phyloP scores from a whole-genome alignment of 768 basidiomycete species.

The Pseudohyphozyma bogoriensis region DNA sequence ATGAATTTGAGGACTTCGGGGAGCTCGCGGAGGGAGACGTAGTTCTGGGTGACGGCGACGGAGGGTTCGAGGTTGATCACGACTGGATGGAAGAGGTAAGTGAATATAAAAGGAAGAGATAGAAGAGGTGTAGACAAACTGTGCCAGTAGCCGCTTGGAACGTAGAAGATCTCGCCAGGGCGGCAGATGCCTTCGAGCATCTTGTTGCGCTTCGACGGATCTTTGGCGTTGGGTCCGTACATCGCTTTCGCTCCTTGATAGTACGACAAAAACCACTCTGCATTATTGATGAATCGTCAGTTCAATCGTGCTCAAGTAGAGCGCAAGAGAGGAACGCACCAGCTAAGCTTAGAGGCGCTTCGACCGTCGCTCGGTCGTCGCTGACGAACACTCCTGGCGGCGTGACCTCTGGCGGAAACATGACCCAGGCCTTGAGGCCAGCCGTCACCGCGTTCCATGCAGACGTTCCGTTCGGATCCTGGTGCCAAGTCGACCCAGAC shows the following conservation, averaged over 20 bases:
- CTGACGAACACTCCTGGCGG: conserved; percentile 34
- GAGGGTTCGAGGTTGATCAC: conserved; percentile 34
- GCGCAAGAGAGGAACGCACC: conserved; percentile 7
- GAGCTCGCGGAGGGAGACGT: conserved; percentile 31
- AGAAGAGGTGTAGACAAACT: conserved; percentile 3
- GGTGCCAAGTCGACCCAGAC: conserved; percentile 34
- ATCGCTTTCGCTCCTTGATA: conserved; percentile 21
- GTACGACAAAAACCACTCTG: conserved; percentile 34
- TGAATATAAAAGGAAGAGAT: neutral
- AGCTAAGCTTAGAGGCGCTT: conserved; percentile 19
- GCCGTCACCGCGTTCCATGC: conserved; percentile 33
- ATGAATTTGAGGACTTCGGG: conserved; percentile 32
- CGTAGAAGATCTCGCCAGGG: conserved; percentile 33
- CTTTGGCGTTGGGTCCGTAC: conserved; percentile 30
- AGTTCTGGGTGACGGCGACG: conserved; percentile 36
- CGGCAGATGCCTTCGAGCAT: conserved; percentile 34
- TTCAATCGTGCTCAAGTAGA: neutral
- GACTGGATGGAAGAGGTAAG: conserved; percentile 12
- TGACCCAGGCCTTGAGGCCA: conserved; percentile 32
- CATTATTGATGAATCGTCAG: neutral
- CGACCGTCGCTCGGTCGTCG: conserved; percentile 20
- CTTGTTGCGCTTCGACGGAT: conserved; percentile 24
- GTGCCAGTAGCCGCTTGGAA: conserved; percentile 37
- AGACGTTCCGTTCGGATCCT: conserved; percentile 25
- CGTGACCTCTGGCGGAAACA: conserved; percentile 31